Base-by-base conservation (phyloP, 192 early-diverging fungal species). In the Backusella mclennaniae region DNA sequence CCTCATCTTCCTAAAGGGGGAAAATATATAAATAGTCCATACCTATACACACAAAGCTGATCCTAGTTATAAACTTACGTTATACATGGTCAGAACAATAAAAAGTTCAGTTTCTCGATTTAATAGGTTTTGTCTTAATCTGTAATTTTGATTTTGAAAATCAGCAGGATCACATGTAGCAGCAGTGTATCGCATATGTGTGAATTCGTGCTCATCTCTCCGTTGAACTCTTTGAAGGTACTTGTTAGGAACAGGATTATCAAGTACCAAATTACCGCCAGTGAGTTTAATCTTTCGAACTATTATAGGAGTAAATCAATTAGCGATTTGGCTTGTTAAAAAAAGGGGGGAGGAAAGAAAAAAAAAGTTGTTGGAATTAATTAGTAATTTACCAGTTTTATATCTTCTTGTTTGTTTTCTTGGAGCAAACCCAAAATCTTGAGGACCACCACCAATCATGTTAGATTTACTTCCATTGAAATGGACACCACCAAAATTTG, bases 1-100 rank as follows among this genome's bases (percentile, higher is more conserved):
- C 81, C 78, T 96, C 94, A 84, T 96, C 96, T 87, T 98, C 97
- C 86, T 87, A 72, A 21, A 70, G 17, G 11, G 6, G 49, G 15
- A 74, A n/a, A 7, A 31, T 31, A 46, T 69, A 68, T 59, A 63
- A 74, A 39, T n/a, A 68, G 35, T 11, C 21, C 23, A 59, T 59
- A 19, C 21, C 53, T 59, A 59, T 21, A 59, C 23, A 26, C 17
- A 21, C 41, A 14, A 23, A 49, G 6, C 46, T 49, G 46, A 49
- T 35, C 15, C 31, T 73, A 14, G 9, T 52, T 56, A 31, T 52
- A n/a, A 66, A 9, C 76, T 82, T 83, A 86, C 87, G 63, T 90
- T 90, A 77, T 87, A 92, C 93, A 95, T 95, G 49, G 93, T 95
- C 3, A 90, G 73, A 49, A 95, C 92, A 42, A 93, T 87, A 38